Evolutionary conservation across 2,329 filamentous ascomycete genomes (phyloP), one percentile per base, ranked within the genome.

Genomic region (Xylariales sp.): DNA sequence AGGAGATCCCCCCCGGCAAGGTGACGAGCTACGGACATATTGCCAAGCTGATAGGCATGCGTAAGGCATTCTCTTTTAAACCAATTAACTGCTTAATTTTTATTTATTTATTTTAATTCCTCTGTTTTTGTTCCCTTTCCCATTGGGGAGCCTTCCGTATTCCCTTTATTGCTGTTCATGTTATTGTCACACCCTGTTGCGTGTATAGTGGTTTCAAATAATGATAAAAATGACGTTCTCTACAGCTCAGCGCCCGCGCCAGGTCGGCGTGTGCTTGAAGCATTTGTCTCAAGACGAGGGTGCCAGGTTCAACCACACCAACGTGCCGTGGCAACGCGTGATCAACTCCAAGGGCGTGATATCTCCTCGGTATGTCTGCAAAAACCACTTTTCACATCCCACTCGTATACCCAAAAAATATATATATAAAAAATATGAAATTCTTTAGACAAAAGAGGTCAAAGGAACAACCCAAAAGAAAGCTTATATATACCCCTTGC

Each of bases 311-410:
- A 83, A 95, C 59, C 70, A 75, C 42, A 70, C 68, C 17, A 96
- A 84, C 47, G 91, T 97, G 4, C 91, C 91, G 0, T 97, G 91
- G 91, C 91, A 97, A 67, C 73, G 93, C 41, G 87, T 97, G 42
- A 85, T 97, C 57, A 95, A 91, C 60, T 69, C 87, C 12, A 91
- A 86, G 62, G 90, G 91, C 16, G 70, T 79, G 42, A 94, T 97
- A 49, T 95, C 89, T 30, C 85, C 85, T 6, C 78, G 90, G 88
- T 91, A 33, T 18, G 7, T 24, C 5, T 7, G 3, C 14, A 25
- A 23, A 23, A 30, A 21, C 13, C 14, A 6, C 24, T 10, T 30
- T 7, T 30, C n/a, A n/a, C n/a, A n/a, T n/a, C n/a, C n/a, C n/a
- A n/a, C n/a, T n/a, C n/a, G n/a, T n/a, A n/a, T n/a, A n/a, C n/a